Evolutionary conservation across 768 basidiomycete genomes (phyloP), one percentile per base, ranked within the genome.

Genomic region (Agaricus subrufescens): DNA sequence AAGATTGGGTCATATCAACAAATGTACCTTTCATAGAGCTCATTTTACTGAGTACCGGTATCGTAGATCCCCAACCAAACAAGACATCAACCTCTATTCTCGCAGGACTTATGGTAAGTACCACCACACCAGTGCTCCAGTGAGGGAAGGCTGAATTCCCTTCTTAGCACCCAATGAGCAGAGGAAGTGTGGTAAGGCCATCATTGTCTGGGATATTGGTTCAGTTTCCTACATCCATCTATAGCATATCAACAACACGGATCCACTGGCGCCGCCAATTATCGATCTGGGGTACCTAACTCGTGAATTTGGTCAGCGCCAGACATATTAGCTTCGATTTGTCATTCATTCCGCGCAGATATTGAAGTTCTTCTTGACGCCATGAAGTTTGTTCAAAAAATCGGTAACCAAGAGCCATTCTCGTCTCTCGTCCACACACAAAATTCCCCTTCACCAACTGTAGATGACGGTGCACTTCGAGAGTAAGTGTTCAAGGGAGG

Each of bases 131-230:
- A 25, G 15, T 7, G 43, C 14, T n/a, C 15, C 19, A 19, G 19
- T 44, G 43, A 15, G 23, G 15, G 5, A 44, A 25, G 23, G 7
- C 23, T 7, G 23, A 15, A 25, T 8, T n/a, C 43, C 43, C 23
- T 14, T 25, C 51, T 19, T 19, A 59, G 42, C 58, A 59, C 38
- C 58, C 58, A 3, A 50, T 59, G 40, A 55, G 53, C 31, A 38
- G 58, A 14, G 58, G 58, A 46, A 50, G 29, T 23, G 54, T 59
- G 27, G 58, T 59, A 30, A 45, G 53, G 38, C 15, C 43, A 7
- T 7, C 19, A n/a, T 30, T 4, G 5, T 30, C 42, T 44, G 43
- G 8, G 43, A 8, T 44, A 19, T 44, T 44, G 8, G 8, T 15
- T n/a, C 8, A 44, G 23, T 8, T 15, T 44, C 12, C 12, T 25